Conservation (phyloP, 768 basidiomycete species). For the Gymnopilus dilepis region DNA sequence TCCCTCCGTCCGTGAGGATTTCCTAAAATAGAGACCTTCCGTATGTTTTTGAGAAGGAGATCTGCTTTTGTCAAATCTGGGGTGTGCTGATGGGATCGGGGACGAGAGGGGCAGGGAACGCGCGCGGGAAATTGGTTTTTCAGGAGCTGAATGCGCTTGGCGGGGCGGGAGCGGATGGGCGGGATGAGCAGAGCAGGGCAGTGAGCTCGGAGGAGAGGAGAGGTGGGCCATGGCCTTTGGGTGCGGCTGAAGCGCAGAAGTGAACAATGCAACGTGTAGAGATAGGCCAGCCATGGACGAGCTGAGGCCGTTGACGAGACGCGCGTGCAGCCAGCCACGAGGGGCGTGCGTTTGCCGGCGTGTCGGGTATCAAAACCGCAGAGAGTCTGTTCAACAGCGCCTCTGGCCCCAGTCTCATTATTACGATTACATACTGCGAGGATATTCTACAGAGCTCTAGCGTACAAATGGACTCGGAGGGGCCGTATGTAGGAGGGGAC, state of each 20-base stretch:
- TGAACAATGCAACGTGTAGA: too few relatives aligned
- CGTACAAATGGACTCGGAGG: neutral
- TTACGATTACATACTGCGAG: too few relatives aligned
- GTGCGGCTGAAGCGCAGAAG: too few relatives aligned
- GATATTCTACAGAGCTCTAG: neutral
- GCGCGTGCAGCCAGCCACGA: conserved; percentile 10
- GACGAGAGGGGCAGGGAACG: conserved; percentile 9
- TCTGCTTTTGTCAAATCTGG: conserved; percentile 13
- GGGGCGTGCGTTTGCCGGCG: conserved; percentile 11
- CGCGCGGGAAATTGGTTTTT: conserved; percentile 1
- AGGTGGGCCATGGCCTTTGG: neutral
- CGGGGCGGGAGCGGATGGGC: too few relatives aligned
- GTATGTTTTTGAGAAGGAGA: conserved; percentile 1
- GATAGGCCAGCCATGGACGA: neutral
- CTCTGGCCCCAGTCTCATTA: too few relatives aligned
- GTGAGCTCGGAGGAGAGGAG: neutral
- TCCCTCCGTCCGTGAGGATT: neutral
- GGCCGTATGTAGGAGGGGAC: conserved; percentile 16
- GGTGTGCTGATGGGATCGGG: conserved; percentile 14
- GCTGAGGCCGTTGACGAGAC: conserved; percentile 1
- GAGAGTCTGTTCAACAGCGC: neutral
- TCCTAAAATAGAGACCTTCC: conserved; percentile 2
- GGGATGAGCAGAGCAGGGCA: neutral
- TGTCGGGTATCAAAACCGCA: conserved; percentile 8
- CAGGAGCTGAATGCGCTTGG: too few relatives aligned